Conservation (phyloP, 116 monocot genomes). For the Dioscorea cayenensis region DNA sequence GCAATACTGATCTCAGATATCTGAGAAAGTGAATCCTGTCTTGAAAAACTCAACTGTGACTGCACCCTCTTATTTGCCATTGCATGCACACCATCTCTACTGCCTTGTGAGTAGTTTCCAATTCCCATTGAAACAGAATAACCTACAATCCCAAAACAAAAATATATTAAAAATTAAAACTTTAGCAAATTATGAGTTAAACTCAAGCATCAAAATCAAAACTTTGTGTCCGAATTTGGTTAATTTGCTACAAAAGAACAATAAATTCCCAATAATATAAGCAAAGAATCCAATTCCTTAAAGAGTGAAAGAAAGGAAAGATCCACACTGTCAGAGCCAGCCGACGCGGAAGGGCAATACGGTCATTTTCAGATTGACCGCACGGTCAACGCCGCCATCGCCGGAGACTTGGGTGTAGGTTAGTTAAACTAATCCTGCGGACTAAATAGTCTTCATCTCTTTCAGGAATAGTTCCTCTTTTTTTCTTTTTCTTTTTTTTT, state of each 20-base stretch:
- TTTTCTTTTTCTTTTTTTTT: not conserved
- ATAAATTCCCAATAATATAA: too few species aligned
- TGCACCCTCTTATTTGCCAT: constrained; percentile 32
- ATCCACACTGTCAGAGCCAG: too few species aligned
- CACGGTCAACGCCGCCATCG: not conserved
- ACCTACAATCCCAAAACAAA: constrained; percentile 9
- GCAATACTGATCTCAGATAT: constrained; percentile 50
- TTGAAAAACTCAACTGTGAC: constrained; percentile 58
- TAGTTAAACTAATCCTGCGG: not conserved
- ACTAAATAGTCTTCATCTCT: not conserved
- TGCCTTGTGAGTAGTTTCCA: constrained; percentile 15
- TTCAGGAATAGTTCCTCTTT: not conserved
- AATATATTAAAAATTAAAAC: too few species aligned
- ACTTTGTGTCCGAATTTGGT: too few species aligned
- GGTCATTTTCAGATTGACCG: not conserved
- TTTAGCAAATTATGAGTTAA: too few species aligned
- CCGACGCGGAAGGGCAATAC: not conserved
- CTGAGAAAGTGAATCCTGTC: constrained; percentile 44
- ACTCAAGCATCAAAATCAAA: too few species aligned
- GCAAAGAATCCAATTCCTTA: too few species aligned
- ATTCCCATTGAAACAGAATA: constrained; percentile 20
- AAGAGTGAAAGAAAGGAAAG: too few species aligned
- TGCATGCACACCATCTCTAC: constrained; percentile 13
- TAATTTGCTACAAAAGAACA: too few species aligned
- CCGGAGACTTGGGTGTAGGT: not conserved